Evolutionary conservation across 2,329 filamentous ascomycete genomes (phyloP).

Genomic region (Botrytis squamosa): DNA sequence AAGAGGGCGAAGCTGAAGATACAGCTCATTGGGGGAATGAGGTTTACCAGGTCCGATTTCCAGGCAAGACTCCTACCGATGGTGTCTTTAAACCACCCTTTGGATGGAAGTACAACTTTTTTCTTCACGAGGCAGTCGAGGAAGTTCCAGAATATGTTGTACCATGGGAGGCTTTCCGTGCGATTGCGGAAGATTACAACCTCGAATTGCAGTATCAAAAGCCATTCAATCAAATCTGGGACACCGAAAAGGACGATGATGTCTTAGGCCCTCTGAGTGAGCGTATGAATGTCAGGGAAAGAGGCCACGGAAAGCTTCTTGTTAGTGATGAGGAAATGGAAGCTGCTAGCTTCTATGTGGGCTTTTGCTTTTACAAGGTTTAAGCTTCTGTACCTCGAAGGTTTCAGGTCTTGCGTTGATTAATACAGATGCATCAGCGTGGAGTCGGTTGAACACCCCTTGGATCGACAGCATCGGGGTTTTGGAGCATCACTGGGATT

Average conservation of each 20-base stretch:
- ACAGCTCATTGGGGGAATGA: conserved; percentile 87
- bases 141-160: conserved; percentile 97
- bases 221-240: conserved; percentile 87
- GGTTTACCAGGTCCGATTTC: conserved; percentile 89
- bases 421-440: background rate
- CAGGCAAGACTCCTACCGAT: conserved; percentile 75
- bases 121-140: conserved; percentile 92
- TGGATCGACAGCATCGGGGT: background rate
- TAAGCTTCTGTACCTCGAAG: conserved; percentile 42
- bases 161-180: conserved; percentile 96
- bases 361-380: conserved; percentile 97
- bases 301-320: conserved; percentile 61
- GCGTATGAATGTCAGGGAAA: conserved; percentile 87
- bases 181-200: conserved; percentile 93
- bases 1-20: conserved; percentile 62
- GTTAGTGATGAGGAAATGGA: conserved; percentile 89
- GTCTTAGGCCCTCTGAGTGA: conserved; percentile 82
- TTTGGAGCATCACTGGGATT: background rate
- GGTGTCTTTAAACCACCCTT: conserved; percentile 92
- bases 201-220: conserved; percentile 93
- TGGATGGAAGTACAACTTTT: conserved; percentile 98
- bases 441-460: background rate
- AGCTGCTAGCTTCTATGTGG: conserved; percentile 86
- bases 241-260: conserved; percentile 81
- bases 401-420: background rate